phyloP scores from a whole-genome alignment of 2,329 filamentous ascomycete genomes.

The Didymella lethalis region DNA sequence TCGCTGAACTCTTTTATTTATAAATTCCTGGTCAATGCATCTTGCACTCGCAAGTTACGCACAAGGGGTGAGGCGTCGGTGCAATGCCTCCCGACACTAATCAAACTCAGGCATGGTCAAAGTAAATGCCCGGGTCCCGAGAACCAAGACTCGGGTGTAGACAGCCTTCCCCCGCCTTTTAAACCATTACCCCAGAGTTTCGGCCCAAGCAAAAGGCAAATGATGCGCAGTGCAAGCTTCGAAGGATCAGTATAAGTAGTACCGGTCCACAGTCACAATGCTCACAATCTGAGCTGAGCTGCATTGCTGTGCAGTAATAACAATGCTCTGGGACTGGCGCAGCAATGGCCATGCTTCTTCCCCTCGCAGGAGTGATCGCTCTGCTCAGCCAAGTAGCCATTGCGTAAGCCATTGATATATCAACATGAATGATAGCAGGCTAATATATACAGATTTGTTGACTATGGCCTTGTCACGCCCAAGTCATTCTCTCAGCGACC shows the following conservation, averaged over 20 bases:
- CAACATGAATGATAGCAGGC: background rate
- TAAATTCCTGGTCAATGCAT: background rate
- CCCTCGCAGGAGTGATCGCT: background rate
- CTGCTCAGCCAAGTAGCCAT: background rate
- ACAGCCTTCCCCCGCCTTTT: constrained; percentile 8
- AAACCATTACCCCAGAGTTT: constrained; percentile 3
- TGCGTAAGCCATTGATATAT: background rate
- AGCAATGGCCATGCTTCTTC: background rate
- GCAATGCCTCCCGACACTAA: background rate
- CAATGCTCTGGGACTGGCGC: background rate
- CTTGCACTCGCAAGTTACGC: background rate
- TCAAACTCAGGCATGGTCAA: background rate
- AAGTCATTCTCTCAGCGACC: background rate
- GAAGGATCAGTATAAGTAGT: background rate
- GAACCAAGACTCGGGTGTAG: background rate
- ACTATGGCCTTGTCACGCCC: constrained; percentile 2
- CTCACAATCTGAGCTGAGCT: background rate
- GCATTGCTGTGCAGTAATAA: background rate
- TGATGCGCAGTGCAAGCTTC: too few relatives aligned
- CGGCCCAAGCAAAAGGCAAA: background rate
- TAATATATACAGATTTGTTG: background rate
- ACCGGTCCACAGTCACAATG: background rate
- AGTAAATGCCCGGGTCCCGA: background rate
- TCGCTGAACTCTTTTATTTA: background rate
- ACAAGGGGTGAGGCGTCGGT: background rate